Base-by-base conservation (phyloP, 164 flowering plant species). In the Kalanchoe fedtschenkoi region DNA sequence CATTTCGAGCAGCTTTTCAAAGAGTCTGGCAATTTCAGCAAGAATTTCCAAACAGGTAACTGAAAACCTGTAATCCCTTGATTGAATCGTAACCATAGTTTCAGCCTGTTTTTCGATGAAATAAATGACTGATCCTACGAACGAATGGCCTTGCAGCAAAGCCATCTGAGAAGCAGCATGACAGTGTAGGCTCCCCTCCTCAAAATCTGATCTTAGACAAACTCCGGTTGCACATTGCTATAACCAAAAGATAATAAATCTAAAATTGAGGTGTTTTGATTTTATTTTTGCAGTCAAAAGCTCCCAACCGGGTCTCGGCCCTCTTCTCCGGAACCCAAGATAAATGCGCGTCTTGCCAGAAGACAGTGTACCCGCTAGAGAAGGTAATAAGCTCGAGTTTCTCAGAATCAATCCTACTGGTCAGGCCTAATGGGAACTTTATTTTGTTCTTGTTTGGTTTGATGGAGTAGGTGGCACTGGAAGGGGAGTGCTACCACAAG, bases 401-500 rank as follows among this genome's bases (percentile, higher is more conserved):
- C n/a, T n/a, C n/a, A n/a, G n/a, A n/a, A n/a, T n/a, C n/a, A n/a
- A n/a, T n/a, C n/a, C n/a, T n/a, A n/a, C n/a, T n/a, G n/a, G n/a
- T n/a, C n/a, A n/a, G 39, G 39, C 39, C 39, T 37, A 37, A 37
- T 6, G 39, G 11, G 39, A 37, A 8, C 1, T 9, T 37, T 4
- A 37, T 37, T 37, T 37, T 84, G 30, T 81, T 46, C 22, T 37
- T 34, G 30, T 7, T 64, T n/a, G 34, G 34, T 6, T 34, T 21
- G 3, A 19, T 8, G 15, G 15, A 62, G 69, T 46, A 82, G 90
- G 73, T 85, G 71, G 73, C 78, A 0, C 55, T 85, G 81, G 90
- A 85, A 60, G 90, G 83, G 41, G 87, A 80, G 30, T 69, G 75
- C 13, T 81, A 60, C 77, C 90, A 82, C 76, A 85, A 82, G 62